These are phyloP conservation scores for Mortierella sp. DNA, from an alignment of 371 early-diverging fungal genomes.

Conservation along the genomic window DNA sequence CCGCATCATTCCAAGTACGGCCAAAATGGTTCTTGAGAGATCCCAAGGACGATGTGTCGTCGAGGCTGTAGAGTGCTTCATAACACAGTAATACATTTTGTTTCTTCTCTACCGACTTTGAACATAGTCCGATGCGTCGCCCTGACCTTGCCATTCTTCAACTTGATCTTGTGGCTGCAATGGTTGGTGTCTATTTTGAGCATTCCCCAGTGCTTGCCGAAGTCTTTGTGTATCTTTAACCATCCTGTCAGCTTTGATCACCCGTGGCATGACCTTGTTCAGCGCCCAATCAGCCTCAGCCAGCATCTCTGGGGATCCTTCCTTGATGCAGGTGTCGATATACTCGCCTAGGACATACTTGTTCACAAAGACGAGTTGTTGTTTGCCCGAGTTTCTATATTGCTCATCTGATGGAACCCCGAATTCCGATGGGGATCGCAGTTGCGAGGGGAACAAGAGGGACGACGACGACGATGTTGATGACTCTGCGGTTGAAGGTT, in stretches of 20 bases:
- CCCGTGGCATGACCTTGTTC: conserved; percentile 32
- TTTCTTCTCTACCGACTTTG: no score
- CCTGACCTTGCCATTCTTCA: neutral
- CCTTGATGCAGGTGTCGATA: conserved; percentile 43
- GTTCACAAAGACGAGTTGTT: conserved; percentile 32
- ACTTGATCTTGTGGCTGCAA: neutral
- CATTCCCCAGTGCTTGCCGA: conserved; percentile 36
- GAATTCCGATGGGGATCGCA: conserved; percentile 1
- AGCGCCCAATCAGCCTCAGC: conserved; percentile 45
- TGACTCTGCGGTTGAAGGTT: neutral
- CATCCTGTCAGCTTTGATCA: conserved; percentile 24
- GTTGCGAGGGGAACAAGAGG: conserved; percentile 1
- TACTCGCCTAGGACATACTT: conserved; percentile 52
- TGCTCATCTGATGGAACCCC: neutral
- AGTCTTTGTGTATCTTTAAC: conserved; percentile 30
- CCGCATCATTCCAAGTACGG: no score
- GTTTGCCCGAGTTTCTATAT: neutral
- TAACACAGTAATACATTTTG: no score
- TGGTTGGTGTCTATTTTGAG: neutral
- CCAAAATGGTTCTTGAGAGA: no score
- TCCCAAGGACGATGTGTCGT: no score
- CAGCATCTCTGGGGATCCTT: conserved; percentile 38
- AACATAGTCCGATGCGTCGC: no score
- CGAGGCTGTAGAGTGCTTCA: no score
- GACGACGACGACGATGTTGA: conserved; percentile 7